Evolutionary conservation across 1,284 basidiomycete genomes (phyloP).

Genomic region (Leccinum pachyderme): DNA sequence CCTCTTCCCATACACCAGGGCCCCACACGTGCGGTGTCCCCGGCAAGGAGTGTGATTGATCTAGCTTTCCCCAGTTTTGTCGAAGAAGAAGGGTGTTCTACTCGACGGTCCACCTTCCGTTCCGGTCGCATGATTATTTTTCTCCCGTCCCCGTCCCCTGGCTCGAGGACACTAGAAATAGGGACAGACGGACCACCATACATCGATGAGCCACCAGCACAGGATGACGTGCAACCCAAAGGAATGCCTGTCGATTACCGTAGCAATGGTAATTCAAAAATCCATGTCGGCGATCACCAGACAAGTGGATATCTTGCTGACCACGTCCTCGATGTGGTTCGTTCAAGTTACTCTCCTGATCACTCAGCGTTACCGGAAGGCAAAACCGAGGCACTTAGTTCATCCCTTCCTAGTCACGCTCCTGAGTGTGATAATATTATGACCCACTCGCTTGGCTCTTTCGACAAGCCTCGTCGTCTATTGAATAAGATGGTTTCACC

Average conservation of each 20-base stretch:
- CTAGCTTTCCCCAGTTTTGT: background rate
- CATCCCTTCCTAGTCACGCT: conserved; percentile 5
- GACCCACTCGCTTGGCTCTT: conserved; percentile 26
- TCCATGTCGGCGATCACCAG: background rate
- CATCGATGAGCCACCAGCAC: background rate
- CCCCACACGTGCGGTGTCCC: background rate
- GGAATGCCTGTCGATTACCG: background rate
- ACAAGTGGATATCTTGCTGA: background rate
- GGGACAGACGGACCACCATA: background rate
- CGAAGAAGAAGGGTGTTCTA: background rate
- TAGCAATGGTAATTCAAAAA: background rate
- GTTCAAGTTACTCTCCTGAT: background rate
- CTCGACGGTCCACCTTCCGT: conserved; percentile 26
- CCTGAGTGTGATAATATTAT: conserved; percentile 17
- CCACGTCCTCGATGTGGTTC: background rate
- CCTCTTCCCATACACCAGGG: background rate
- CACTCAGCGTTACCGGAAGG: background rate
- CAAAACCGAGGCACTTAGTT: background rate
- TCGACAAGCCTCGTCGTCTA: conserved; percentile 45
- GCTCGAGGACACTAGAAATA: background rate
- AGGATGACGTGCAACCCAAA: background rate
- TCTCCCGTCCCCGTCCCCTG: conserved; percentile 3
- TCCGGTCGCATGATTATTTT: conserved; percentile 21
- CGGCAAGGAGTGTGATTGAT: conserved; percentile 6
- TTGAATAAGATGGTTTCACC: conserved; percentile 21